These are phyloP conservation scores for Solanum pinnatisectum DNA, from an alignment of 257 asterid species.

Conservation along the genomic window DNA sequence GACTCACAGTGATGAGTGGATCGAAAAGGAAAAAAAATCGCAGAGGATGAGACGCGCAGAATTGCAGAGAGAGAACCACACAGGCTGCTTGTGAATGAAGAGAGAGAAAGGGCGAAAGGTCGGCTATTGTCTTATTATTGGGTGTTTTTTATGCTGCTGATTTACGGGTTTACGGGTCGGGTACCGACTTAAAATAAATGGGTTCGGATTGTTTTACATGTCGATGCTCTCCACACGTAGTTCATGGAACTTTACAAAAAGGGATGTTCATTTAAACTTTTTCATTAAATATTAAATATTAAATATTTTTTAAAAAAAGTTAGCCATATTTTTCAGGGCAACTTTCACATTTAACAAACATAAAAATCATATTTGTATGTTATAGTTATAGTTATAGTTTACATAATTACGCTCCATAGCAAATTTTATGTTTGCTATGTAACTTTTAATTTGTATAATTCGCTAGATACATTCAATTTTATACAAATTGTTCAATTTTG, in stretches of 20 bases:
- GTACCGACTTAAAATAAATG: not conserved
- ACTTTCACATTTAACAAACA: no score
- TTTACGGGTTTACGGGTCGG: not conserved
- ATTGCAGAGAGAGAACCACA: not conserved
- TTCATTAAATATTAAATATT: not conserved
- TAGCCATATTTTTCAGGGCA: not conserved
- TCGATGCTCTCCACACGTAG: not conserved
- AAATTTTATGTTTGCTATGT: no score
- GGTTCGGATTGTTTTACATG: not conserved
- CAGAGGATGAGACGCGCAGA: slow-evolving; percentile 17
- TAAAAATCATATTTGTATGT: no score
- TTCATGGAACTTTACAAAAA: not conserved
- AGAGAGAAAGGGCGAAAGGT: slow-evolving; percentile 21
- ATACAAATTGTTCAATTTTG: no score
- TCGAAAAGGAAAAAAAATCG: slow-evolving; percentile 13
- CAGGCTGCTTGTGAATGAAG: not conserved
- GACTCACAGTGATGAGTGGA: slow-evolving; percentile 37
- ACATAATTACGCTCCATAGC: no score
- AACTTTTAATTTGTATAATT: no score
- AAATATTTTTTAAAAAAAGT: not conserved
- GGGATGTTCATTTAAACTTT: not conserved
- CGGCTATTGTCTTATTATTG: not conserved
- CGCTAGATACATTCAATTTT: no score
- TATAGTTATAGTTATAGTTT: no score
- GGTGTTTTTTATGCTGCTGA: not conserved